Evolutionary conservation across 208 protist species (phyloP), one percentile per base, ranked within the genome.

Genomic region (Trichomonas gallinae): DNA sequence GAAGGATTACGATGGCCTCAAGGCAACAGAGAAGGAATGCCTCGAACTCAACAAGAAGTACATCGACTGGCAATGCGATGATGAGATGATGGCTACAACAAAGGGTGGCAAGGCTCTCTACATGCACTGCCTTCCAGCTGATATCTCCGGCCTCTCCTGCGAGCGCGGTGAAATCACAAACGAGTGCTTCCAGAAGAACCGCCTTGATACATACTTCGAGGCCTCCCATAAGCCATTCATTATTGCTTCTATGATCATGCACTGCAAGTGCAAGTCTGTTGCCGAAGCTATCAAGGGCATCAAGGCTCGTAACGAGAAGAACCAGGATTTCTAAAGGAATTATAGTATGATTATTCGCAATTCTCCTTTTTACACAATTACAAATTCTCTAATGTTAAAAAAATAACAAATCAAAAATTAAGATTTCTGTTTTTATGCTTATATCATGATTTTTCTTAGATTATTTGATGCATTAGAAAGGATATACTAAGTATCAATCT

Each of bases 41-140:
- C 83, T 89, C 40, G 83, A 89, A 31, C 40, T 89, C 17, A 89
- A 89, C 40, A 89, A 89, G 83, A 89, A 89, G 40, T 89, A 46
- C 40, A 89, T 89, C 36, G 83, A 89, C 83, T 89, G 83, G 83
- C 83, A 89, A 89, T 31, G 13, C 36, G 83, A 89, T 89, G 83
- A 89, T 31, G 83, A 89, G 40, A 46, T 89, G 40, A 89, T 89
- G 83, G 83, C 83, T 21, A 89, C 83, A 89, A 89, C 83, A 31
- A 89, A 89, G 40, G 58, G 26, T 21, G 58, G 58, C 58, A 85
- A 85, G 36, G 83, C 83, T n/a, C 83, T 89, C 40, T 89, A 89
- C 83, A 89, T 89, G 83, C 83, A 89, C 83, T 89, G 83, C 83
- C 40, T 89, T 46, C 83, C 83, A 89, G 83, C 83, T 48, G 83